Evolutionary conservation across 2,329 filamentous ascomycete genomes (phyloP), one percentile per base, ranked within the genome.

Genomic region (Talaromyces verruculosus): DNA sequence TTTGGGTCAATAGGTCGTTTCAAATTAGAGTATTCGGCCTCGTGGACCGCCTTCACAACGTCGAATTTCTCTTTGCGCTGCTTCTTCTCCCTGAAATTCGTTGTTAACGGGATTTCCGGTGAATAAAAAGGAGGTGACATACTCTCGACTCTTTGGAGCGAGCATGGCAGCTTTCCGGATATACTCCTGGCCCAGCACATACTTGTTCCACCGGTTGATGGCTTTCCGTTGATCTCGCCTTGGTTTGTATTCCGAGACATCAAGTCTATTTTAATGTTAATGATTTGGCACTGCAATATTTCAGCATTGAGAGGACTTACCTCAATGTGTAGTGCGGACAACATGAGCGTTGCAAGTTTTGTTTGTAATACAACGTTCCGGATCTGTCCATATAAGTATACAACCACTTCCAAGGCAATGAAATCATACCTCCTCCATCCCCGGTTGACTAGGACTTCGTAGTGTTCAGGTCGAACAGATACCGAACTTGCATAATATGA

Each of bases 251-350:
- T 74, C 76, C 3, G 76, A 71, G 1, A 77, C 80, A 69, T 81
- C 77, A 53, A 84, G 73, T 59, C 80, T 81, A 51, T 2, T 25
- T 5, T 10, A 2, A 25, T 5, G 13, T 53, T 53, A 53, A 1
- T 33, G 28, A n/a, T 2, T 33, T 2, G 55, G 3, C n/a, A 39
- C 5, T n/a, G 33, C 30, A 51, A 37, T 3, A 15, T 22, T 25
- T 15, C 19, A 22, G 25, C 3, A 25, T 25, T 25, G 25, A 19
- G 37, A 5, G 6, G 45, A 65, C 69, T 30, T 67, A 81, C 79
- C 81, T 79, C 68, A 84, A 75, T 13, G 82, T 83, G 69, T 84
- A 98, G 74, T 97, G 93, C 53, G 93, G 93, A 77, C 95, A 99
- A 74, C 95, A 99, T 68, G 92, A 91, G 65, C 88, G 84, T 66